Percentiles rank a stretch among this genome's conserved stretches.
Evolutionary conservation across 495 filamentous ascomycete genomes (phyloP).

Genomic region (Neurospora cerealis): DNA sequence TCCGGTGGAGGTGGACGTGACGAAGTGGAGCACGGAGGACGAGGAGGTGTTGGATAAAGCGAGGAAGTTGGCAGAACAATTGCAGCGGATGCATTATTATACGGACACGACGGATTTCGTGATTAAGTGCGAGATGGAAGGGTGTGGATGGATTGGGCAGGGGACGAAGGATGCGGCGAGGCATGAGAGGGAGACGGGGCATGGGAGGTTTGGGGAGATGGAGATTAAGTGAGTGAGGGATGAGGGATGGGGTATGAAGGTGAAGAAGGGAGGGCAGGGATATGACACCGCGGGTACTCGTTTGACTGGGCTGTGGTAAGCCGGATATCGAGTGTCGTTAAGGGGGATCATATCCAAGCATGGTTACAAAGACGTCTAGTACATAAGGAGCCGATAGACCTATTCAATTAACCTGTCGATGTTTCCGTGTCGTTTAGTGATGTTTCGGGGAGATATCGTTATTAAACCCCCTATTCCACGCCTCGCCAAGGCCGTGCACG

Average conservation of each 20-base stretch:
- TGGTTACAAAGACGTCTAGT: background rate
- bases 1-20: constrained; percentile 63
- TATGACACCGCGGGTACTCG: background rate
- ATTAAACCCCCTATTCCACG: too few species aligned
- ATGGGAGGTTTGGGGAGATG: constrained; percentile 25
- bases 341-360: background rate
- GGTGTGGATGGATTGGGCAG: constrained; percentile 56
- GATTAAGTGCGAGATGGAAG: constrained; percentile 59
- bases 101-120: constrained; percentile 80
- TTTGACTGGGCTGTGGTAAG: background rate
- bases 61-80: constrained; percentile 53
- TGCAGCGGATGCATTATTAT: constrained; percentile 71
- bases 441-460: background rate
- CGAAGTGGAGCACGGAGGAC: constrained; percentile 61
- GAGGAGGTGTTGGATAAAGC: constrained; percentile 60
- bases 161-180: constrained; percentile 44
- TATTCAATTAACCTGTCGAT: background rate
- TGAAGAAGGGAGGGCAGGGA: background rate
- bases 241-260: background rate
- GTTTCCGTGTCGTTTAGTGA: background rate
- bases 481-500: background rate
- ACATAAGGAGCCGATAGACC: background rate
- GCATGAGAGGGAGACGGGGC: constrained; percentile 25
- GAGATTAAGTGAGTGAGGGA: constrained; percentile 10
- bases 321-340: background rate